Base-by-base conservation (phyloP, 2,329 filamentous ascomycete genomes). In the Pseudopithomyces chartarum region DNA sequence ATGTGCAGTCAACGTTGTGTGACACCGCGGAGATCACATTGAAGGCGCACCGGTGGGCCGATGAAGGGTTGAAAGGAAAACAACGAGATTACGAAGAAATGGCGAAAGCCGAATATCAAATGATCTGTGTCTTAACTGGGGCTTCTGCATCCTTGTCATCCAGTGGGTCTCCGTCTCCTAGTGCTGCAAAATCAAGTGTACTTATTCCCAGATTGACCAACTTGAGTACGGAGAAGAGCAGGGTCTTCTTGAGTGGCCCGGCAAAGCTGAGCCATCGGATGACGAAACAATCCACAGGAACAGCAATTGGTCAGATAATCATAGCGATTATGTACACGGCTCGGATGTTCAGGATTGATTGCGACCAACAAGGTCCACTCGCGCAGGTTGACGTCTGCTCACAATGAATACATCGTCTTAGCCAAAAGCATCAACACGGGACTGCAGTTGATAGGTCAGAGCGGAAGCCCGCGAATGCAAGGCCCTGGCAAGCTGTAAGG, bases 341-440 rank as follows among this genome's bases (percentile, higher is more conserved):
- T 59, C 45, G 36, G 48, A 57, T 55, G 34, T 32, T 44, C 42
- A 56, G 54, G 34, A 56, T 59, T 64, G 58, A 63, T 57, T 57
- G 60, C 52, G 44, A 42, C 36, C 26, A 53, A 50, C 34, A 48
- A 23, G 23, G 44, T 42, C 51, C 23, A 17, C 44, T 54, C 49
- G 55, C 58, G 22, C 51, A 57, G 43, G 47, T 55, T 26, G 45
- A 43, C 33, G 19, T 38, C 33, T 49, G 44, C 13, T 39, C 20
- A 20, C 46, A 33, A 49, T 39, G 34, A 8, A 7, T 29, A 13
- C 20, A 34, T 19, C 10, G n/a, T 40, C 12, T 15, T 39, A 39
- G 34, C 40, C 40, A 13, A 43, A 43, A 23, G 19, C 20, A n/a
- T 39, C 22, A 10, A 15, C 17, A 13, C 2, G 13, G 29, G 34